These are phyloP conservation scores for Aspergillus sp. DNA, from an alignment of 2,329 filamentous ascomycete genomes.

Conservation along the genomic window DNA sequence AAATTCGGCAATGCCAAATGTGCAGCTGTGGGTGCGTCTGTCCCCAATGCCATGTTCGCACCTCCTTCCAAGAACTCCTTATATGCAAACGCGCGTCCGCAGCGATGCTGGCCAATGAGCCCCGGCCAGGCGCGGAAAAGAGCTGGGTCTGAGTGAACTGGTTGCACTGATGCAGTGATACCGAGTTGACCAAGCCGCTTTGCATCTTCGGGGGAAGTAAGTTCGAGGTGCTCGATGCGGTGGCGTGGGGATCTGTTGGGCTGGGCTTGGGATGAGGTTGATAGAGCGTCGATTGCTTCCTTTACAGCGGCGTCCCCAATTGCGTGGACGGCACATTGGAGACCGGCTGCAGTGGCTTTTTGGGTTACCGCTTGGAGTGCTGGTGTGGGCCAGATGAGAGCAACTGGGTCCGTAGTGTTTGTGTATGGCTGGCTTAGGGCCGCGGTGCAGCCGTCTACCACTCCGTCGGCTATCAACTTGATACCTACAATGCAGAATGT, in stretches of 20 bases:
- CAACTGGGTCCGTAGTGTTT: slow-evolving; percentile 33
- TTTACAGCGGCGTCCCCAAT: slow-evolving; percentile 45
- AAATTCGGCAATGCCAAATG: slow-evolving; percentile 42
- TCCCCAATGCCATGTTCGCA: slow-evolving; percentile 41
- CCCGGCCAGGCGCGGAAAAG: slow-evolving; percentile 44
- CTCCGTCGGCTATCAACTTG: slow-evolving; percentile 46
- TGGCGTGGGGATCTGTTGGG: slow-evolving; percentile 36
- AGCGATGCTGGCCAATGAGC: slow-evolving; percentile 39
- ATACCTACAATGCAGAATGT: slow-evolving; percentile 42
- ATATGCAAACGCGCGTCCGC: slow-evolving; percentile 46
- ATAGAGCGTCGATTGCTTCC: slow-evolving; percentile 41
- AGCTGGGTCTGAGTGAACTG: slow-evolving; percentile 37
- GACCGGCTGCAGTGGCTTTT: slow-evolving; percentile 36
- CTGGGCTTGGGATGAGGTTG: neutral
- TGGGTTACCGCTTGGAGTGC: slow-evolving; percentile 39
- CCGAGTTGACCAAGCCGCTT: slow-evolving; percentile 41
- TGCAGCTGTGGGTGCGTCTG: slow-evolving; percentile 44
- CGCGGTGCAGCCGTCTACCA: slow-evolving; percentile 47
- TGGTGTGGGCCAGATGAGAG: slow-evolving; percentile 42
- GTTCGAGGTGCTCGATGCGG: slow-evolving; percentile 47
- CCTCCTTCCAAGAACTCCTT: slow-evolving; percentile 44
- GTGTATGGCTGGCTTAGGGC: slow-evolving; percentile 43
- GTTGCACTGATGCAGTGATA: slow-evolving; percentile 38
- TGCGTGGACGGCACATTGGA: slow-evolving; percentile 47
- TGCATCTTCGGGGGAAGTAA: slow-evolving; percentile 43